A percentile compares a stretch with the other conserved stretches of the same genome.
Conservation (phyloP, 352 stramenopile species). For the Globisporangium cylindrosporum region DNA sequence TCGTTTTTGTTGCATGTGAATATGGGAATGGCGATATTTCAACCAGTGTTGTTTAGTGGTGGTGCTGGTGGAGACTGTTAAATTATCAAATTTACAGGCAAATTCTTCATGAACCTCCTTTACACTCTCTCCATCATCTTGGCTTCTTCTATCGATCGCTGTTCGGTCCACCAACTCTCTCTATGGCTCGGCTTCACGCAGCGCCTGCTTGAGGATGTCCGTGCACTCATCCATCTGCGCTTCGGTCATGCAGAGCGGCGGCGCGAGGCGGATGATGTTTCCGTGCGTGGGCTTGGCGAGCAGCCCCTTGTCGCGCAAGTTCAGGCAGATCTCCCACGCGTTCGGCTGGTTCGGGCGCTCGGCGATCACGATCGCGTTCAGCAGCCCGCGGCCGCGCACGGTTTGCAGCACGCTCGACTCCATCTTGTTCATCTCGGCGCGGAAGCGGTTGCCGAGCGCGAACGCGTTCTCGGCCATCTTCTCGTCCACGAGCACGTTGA, state of each 20-base stretch:
- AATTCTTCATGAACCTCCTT: neutral
- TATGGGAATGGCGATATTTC: neutral
- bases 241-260: conserved; percentile 94
- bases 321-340: conserved; percentile 96
- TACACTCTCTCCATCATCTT: neutral
- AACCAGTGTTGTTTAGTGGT: neutral
- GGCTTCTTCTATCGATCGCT: neutral
- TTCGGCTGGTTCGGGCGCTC: conserved; percentile 81
- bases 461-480: conserved; percentile 94
- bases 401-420: conserved; percentile 61
- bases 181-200: conserved; percentile 64
- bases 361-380: conserved; percentile 98
- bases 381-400: conserved; percentile 94
- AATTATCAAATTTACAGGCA: conserved; percentile 1
- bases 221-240: conserved; percentile 92
- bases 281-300: conserved; percentile 99
- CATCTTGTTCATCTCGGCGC: conserved; percentile 84
- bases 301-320: conserved; percentile 94
- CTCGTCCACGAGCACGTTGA: conserved; percentile 94
- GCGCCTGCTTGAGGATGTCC: conserved; percentile 73
- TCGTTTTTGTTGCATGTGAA: neutral
- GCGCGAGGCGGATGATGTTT: conserved; percentile 97
- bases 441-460: conserved; percentile 92
- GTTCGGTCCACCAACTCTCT: neutral
- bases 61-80: neutral